These are phyloP conservation scores for Hypoxylon perforatum DNA, from an alignment of 495 filamentous ascomycete species.

Conservation along the genomic window DNA sequence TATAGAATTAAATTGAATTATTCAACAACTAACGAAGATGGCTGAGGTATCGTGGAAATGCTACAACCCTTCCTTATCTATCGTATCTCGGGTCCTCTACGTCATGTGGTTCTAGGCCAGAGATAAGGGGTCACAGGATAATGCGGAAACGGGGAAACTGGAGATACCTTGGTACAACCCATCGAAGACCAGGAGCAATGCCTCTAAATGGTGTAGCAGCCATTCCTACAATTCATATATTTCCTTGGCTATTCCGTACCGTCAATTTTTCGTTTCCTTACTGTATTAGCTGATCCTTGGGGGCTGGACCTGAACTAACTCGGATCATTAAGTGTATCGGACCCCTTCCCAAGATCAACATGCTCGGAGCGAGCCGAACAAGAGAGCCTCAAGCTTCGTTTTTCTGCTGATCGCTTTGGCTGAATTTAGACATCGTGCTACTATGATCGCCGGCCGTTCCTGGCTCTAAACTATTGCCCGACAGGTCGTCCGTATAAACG, in stretches of 20 bases:
- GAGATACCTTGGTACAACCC: neutral
- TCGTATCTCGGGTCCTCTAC: slow-evolving; percentile 8
- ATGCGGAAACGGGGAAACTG: slow-evolving; percentile 13
- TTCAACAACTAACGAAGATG: neutral
- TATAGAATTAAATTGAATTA: too few species aligned
- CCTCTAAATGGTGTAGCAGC: slow-evolving; percentile 12
- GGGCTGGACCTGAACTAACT: neutral
- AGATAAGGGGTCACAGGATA: slow-evolving; percentile 27
- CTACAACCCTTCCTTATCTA: neutral
- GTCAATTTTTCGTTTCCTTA: neutral
- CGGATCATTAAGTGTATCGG: slow-evolving; percentile 1
- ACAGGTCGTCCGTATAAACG: neutral
- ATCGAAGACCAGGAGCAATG: too few species aligned
- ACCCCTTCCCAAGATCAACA: slow-evolving; percentile 14
- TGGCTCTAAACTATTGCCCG: neutral
- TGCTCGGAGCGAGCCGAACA: slow-evolving; percentile 34
- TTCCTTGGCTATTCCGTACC: neutral
- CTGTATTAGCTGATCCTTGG: slow-evolving; percentile 5
- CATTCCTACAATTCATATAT: neutral
- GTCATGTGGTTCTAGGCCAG: slow-evolving; percentile 28
- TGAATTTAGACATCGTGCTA: slow-evolving; percentile 20
- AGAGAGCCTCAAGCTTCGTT: slow-evolving; percentile 2
- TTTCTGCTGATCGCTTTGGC: slow-evolving; percentile 5
- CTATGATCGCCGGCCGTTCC: slow-evolving; percentile 12
- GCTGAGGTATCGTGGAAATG: neutral